Evolutionary conservation across 2,329 filamentous ascomycete genomes (phyloP), one percentile per base, ranked within the genome.

Genomic region (Salinomyces thailandicus): DNA sequence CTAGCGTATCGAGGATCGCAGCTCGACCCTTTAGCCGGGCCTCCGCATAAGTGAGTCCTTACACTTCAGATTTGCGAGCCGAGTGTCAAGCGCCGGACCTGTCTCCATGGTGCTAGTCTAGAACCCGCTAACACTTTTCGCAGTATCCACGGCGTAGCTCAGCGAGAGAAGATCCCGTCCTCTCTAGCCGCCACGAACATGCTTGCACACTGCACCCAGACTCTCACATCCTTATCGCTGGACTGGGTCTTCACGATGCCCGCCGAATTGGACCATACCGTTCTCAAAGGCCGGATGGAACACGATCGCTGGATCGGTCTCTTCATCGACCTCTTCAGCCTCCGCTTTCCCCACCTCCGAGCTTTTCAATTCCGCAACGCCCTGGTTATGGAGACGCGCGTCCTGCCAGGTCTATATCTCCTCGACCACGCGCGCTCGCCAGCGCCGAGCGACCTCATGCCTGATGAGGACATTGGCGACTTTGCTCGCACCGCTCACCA

Each of bases 331-430:
- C 48, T 67, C 6, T 57, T 60, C 37, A 35, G 34, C 5, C 49
- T 63, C 22, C 56, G 59, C 2, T 67, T 68, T 38, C 64, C 66
- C 5, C 51, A 62, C 34, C 45, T 69, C 6, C 51, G 60, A 18
- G 55, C 62, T n/a, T 64, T 69, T 18, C 66, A 69, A 36, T 42
- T 67, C 18, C 58, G 66, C 11, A 68, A 68, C 43, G 60, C 62
- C 14, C 60, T 66, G 2, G 51, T 60, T 8, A 33, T 47, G 0
- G 50, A 60, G 8, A 62, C 60, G 2, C 43, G 36, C n/a, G 40
- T 67, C 5, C 62, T 60, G 3, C 27, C 37, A 6, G 55, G 53
- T 1, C 35, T 65, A 1, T 64, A 56, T 31, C 55, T 67, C 0
- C 46, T 58, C 4, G 51, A 57, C 28, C 36, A 37, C 29, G 47